These are phyloP conservation scores for Lachnellula subtilissima DNA, from an alignment of 2,329 filamentous ascomycete species.

Conservation along the genomic window DNA sequence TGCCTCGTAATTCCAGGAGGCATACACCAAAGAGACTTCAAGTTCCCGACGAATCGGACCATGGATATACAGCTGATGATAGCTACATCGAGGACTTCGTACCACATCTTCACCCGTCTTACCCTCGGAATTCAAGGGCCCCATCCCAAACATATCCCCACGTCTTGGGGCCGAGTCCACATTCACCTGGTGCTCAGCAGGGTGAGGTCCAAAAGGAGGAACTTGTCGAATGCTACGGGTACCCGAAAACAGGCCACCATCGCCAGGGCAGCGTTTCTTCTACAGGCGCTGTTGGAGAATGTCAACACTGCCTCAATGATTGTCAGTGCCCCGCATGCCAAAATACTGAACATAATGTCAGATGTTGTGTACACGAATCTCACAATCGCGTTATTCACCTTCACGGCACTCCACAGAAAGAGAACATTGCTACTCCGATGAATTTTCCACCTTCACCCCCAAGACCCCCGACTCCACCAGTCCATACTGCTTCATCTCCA, in stretches of 20 bases:
- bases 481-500: neutral
- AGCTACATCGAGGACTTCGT: constrained; percentile 13
- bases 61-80: constrained; percentile 19
- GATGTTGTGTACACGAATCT: constrained; percentile 23
- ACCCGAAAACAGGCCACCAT: constrained; percentile 24
- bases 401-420: neutral
- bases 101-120: neutral
- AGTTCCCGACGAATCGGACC: constrained; percentile 16
- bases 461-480: neutral
- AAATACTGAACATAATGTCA: constrained; percentile 23
- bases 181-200: neutral
- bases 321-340: constrained; percentile 24
- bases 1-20: constrained; percentile 20
- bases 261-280: constrained; percentile 17
- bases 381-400: constrained; percentile 16
- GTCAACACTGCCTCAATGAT: constrained; percentile 29
- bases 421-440: neutral
- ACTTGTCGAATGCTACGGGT: constrained; percentile 23
- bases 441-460: neutral
- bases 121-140: neutral
- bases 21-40: constrained; percentile 14
- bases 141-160: neutral
- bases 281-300: constrained; percentile 23
- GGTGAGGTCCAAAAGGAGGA: neutral
- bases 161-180: neutral